These are phyloP conservation scores for Pseudoperonospora humuli DNA, from an alignment of 352 stramenopile genomes.

Conservation along the genomic window DNA sequence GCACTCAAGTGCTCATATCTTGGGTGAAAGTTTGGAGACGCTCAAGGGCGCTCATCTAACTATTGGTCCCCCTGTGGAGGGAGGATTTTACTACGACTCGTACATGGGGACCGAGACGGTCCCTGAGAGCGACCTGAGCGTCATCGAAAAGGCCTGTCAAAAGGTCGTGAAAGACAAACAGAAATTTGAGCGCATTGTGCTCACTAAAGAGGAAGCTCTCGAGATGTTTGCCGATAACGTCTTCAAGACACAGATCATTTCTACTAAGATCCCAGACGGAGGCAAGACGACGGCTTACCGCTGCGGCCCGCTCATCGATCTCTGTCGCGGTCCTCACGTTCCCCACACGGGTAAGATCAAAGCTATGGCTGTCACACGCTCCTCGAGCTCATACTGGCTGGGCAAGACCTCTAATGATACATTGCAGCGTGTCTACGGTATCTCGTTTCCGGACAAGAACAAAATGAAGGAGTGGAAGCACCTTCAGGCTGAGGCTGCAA, in stretches of 20 bases:
- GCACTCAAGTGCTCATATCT: slow-evolving; percentile 96
- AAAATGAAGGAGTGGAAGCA: slow-evolving; percentile 96
- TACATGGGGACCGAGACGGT: slow-evolving; percentile 93
- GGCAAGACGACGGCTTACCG: slow-evolving; percentile 95
- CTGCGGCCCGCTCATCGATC: slow-evolving; percentile 95
- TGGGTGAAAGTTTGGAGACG: slow-evolving; percentile 95
- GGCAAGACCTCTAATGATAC: slow-evolving; percentile 96
- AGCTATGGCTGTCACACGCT: slow-evolving; percentile 91
- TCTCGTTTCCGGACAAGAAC: slow-evolving; percentile 98
- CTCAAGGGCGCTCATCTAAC: slow-evolving; percentile 95
- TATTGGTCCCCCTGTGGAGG: slow-evolving; percentile 91
- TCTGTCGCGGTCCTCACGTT: slow-evolving; percentile 97
- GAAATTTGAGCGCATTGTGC: slow-evolving; percentile 96
- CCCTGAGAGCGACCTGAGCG: slow-evolving; percentile 71
- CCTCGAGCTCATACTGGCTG: slow-evolving; percentile 95
- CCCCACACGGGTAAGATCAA: slow-evolving; percentile 94
- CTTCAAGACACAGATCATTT: slow-evolving; percentile 97
- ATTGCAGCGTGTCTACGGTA: slow-evolving; percentile 95
- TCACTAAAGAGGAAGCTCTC: slow-evolving; percentile 97
- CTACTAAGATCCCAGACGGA: slow-evolving; percentile 95
- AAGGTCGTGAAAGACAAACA: slow-evolving; percentile 96
- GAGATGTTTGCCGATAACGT: slow-evolving; percentile 98
- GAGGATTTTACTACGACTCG: slow-evolving; percentile 99
- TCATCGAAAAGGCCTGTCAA: slow-evolving; percentile 87
- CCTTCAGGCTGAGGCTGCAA: slow-evolving; percentile 93